These are phyloP conservation scores for Cercospora sojina DNA, from an alignment of 2,329 filamentous ascomycete genomes.

Conservation along the genomic window DNA sequence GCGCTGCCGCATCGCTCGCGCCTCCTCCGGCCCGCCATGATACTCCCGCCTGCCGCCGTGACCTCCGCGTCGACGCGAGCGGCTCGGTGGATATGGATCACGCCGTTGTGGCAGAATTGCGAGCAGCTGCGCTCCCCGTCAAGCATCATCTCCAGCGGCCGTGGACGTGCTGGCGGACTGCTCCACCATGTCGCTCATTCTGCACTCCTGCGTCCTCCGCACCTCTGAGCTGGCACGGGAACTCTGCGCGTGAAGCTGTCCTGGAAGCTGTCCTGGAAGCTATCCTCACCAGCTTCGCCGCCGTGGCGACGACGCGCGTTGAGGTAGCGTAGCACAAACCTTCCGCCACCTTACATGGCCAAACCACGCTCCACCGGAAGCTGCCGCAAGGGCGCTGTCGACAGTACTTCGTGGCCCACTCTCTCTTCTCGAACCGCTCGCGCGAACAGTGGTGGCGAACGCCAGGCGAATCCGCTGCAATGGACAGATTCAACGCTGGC, in stretches of 20 bases:
- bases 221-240: not conserved
- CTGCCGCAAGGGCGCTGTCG: constrained; percentile 10
- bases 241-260: not conserved
- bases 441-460: constrained; percentile 10
- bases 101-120: constrained; percentile 24
- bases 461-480: constrained; percentile 17
- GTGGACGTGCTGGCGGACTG: not conserved
- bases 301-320: not conserved
- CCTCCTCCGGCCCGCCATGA: not conserved
- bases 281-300: not conserved
- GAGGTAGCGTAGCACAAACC: not conserved
- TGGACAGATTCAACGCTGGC: not conserved
- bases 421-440: constrained; percentile 11
- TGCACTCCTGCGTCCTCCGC: not conserved
- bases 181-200: not conserved
- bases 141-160: constrained; percentile 22
- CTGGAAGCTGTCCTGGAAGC: not conserved
- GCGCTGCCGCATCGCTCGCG: not conserved
- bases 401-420: constrained; percentile 11
- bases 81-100: not conserved
- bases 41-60: not conserved
- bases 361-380: constrained; percentile 10
- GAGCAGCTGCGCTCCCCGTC: constrained; percentile 19
- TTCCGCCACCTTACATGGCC: not conserved
- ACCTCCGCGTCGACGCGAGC: not conserved